Conservation (phyloP, 345 rosid genomes). For the Linum lewisii region DNA sequence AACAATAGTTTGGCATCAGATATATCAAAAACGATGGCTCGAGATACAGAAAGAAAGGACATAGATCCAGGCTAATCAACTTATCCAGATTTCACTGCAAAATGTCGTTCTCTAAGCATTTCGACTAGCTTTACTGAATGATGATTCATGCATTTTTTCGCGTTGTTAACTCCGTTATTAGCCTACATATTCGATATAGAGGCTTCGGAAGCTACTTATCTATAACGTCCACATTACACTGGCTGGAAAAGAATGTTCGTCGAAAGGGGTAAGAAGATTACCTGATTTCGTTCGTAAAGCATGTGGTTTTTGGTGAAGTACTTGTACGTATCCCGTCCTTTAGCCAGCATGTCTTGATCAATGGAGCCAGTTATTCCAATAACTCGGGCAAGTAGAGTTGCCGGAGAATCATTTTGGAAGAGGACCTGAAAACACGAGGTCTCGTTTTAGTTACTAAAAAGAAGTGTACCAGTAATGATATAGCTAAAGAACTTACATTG, state of each 20-base stretch:
- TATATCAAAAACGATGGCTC: background rate
- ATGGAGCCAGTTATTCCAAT: constrained; percentile 76
- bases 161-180: too few relatives aligned
- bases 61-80: too few relatives aligned
- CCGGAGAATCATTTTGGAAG: constrained; percentile 97
- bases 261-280: constrained; percentile 14
- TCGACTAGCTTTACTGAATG: too few relatives aligned
- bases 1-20: background rate
- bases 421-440: constrained; percentile 53
- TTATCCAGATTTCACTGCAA: too few relatives aligned
- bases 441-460: background rate
- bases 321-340: constrained; percentile 91
- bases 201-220: too few relatives aligned
- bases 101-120: too few relatives aligned
- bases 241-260: background rate
- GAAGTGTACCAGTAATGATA: background rate
- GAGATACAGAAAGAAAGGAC: background rate
- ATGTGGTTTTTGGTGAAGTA: constrained; percentile 87
- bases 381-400: constrained; percentile 84
- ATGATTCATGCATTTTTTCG: too few relatives aligned
- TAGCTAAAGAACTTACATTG: constrained; percentile 54
- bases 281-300: constrained; percentile 95
- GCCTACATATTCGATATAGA: background rate
- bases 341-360: constrained; percentile 74
- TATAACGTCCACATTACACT: background rate